Evolutionary conservation across 345 rosid genomes (phyloP).

Genomic region (Theobroma cacao): DNA sequence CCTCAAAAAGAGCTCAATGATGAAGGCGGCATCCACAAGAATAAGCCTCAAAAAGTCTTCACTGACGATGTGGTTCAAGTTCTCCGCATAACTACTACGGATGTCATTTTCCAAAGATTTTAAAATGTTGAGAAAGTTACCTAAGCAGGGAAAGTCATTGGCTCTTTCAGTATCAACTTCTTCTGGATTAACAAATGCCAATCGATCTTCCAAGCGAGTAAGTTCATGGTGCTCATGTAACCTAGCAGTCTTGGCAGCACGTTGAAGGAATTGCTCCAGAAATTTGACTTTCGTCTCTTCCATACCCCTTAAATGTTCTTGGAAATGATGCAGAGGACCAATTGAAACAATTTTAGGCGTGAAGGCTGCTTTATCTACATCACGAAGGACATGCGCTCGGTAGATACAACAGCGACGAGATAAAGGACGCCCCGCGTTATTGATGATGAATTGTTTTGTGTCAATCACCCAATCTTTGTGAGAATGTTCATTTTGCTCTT

Average conservation of each 20-base stretch:
- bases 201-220: background rate
- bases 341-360: background rate
- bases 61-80: background rate
- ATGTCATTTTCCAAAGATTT: background rate
- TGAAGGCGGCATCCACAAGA: conserved; percentile 17
- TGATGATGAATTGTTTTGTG: too few species aligned
- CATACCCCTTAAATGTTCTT: background rate
- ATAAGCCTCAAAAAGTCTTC: background rate
- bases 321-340: background rate
- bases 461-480: background rate
- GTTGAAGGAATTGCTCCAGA: background rate
- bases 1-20: background rate
- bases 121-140: too few species aligned
- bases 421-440: background rate
- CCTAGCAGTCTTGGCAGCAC: background rate
- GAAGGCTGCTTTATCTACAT: background rate
- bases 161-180: background rate
- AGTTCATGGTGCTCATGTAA: background rate
- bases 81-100: background rate
- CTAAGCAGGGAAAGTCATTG: background rate
- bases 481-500: background rate
- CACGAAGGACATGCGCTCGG: background rate
- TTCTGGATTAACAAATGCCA: too few species aligned
- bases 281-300: background rate
- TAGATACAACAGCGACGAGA: background rate